Evolutionary conservation across 345 rosid genomes (phyloP), one percentile per base, ranked within the genome.

Genomic region (Leavenworthia alabamica): DNA sequence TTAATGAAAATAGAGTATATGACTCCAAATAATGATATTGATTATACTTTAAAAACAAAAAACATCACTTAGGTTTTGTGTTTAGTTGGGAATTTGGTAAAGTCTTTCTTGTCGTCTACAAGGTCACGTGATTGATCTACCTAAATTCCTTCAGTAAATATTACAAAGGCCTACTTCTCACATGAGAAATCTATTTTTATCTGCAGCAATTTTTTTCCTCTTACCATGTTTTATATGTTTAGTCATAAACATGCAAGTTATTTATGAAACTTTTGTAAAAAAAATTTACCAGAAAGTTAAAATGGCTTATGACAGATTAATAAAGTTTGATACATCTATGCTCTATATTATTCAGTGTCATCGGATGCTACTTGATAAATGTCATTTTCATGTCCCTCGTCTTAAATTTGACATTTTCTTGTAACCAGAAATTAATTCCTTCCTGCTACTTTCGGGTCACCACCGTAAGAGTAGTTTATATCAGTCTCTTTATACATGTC

Each of bases 51-150:
- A 8, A 32, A 32, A 32, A 32, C 36, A 3, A 39, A 40, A 14
- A 40, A 14, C 44, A 14, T 10, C 10, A 39, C 48, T 49, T 15
- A 17, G 49, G n/a, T 28, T 40, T 39, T 9, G 37, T 27, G 14
- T 27, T 36, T 26, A 49, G 57, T 3, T 32, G 12, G 12, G 36
- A 32, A 32, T 32, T 26, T 62, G 27, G 42, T 60, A 28, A 28
- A 9, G 39, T 62, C 14, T 35, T 61, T 61, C 37, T 28, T 64
- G 23, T 51, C 11, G 32, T n/a, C n/a, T n/a, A 63, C 42, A 51
- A 29, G 22, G 42, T 40, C 51, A 40, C 32, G 5, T 28, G 41
- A 63, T 51, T 46, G 23, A 20, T 44, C 5, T 8, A 44, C 16
- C 15, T 40, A 46, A 57, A 24, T 27, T 27, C 17, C 50, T 11